A percentile compares a stretch with the other conserved stretches of the same genome.
Evolutionary conservation across 805 yeast species (phyloP).

Genomic region (Candida xiaguanensis): DNA sequence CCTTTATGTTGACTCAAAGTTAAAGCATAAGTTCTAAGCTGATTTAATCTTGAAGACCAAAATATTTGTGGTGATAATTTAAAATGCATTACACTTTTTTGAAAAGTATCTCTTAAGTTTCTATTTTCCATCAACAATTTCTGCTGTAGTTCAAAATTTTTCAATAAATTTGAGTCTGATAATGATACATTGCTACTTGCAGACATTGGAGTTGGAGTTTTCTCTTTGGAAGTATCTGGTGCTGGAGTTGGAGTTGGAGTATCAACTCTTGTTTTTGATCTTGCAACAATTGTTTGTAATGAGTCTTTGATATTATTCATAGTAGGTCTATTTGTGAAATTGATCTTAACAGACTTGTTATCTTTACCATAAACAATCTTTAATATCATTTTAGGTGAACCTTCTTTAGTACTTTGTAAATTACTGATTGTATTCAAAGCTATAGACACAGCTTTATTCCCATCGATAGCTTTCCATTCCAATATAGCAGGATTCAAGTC

Average conservation of each 20-base stretch:
- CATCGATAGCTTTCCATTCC: slow-evolving; percentile 44
- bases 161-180: slow-evolving; percentile 49
- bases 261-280: slow-evolving; percentile 49
- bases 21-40: slow-evolving; percentile 81
- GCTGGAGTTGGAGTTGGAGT: slow-evolving; percentile 12
- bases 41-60: slow-evolving; percentile 80
- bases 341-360: slow-evolving; percentile 38
- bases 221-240: slow-evolving; percentile 10
- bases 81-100: slow-evolving; percentile 79
- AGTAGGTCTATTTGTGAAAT: slow-evolving; percentile 67
- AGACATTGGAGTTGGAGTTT: slow-evolving; percentile 9
- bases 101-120: slow-evolving; percentile 66
- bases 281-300: slow-evolving; percentile 63
- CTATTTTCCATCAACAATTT: slow-evolving; percentile 67
- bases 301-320: slow-evolving; percentile 72
- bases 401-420: slow-evolving; percentile 67
- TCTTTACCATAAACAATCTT: slow-evolving; percentile 47
- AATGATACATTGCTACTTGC: slow-evolving; percentile 18
- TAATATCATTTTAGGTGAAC: slow-evolving; percentile 63
- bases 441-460: slow-evolving; percentile 27
- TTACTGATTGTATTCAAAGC: slow-evolving; percentile 35
- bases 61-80: slow-evolving; percentile 78
- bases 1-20: slow-evolving; percentile 83
- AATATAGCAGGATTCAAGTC: slow-evolving; percentile 39
- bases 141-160: slow-evolving; percentile 77